Base-by-base conservation (phyloP, 208 protist species). In the Wallacemonas sp. region DNA sequence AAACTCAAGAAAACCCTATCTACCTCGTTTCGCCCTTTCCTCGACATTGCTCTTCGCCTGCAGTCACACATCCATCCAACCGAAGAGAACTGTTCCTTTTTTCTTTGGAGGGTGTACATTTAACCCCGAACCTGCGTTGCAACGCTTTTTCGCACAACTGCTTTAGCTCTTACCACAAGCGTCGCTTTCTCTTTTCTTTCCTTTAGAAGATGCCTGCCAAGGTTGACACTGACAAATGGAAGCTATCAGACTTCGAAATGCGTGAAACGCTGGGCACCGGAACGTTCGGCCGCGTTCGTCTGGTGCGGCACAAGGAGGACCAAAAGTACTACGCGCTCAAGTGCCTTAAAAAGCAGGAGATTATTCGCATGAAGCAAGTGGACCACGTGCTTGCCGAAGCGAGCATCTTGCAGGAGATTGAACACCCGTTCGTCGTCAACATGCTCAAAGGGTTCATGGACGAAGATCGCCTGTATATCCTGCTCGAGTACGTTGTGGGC, bases 381-480 rank as follows among this genome's bases (percentile, higher is more conserved):
- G 87, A 96, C 57, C 90, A 96, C 73, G 89, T 98, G 41, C 66
- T 97, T 42, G 86, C 83, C 15, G 98, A 99, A 71, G 96, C 95
- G 58, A 93, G 85, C 63, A 94, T 98, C 57, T 74, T 98, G 17
- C 83, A 91, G 52, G 85, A 93, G 33, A 87, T 98, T 58, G 71
- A 94, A 29, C 96, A 98, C 78, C 95, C 96, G 9, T 97, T 97
- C 71, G 91, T 99, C 71, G 95, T 99, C 17, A 91, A 84, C 58
- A 91, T 99, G 73, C 73, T 98, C 52, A 97, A 95, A 38, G 92
- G 96, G 12, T 99, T 98, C 79, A 97, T 98, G 85, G 97, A 95
- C 42, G 81, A 94, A 34, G 85, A 97, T 37, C 77, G 89, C 17
- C 63, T 98, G 62, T 98, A 97, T 55, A 79, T 99, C 60, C 77